Evolutionary conservation across 495 filamentous ascomycete species (phyloP).

Genomic region (Bryoglossum gracile): DNA sequence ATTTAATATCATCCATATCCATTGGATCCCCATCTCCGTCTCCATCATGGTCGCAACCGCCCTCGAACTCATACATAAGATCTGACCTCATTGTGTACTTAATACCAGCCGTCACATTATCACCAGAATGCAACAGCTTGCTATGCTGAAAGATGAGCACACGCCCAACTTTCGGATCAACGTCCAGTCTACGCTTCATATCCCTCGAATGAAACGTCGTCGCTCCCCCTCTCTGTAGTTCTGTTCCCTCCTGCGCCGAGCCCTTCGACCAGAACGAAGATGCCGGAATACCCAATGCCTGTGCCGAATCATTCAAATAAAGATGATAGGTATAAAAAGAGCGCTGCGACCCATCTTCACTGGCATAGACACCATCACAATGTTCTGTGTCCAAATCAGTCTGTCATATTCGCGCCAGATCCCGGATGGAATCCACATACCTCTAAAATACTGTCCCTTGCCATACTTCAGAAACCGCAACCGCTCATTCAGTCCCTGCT

Average conservation of each 20-base stretch:
- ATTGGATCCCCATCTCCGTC: too few species aligned
- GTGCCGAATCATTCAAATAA: conserved; percentile 64
- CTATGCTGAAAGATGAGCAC: conserved; percentile 74
- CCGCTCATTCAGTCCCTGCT: conserved; percentile 59
- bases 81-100: conserved; percentile 77
- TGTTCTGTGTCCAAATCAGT: conserved; percentile 63
- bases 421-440: too few species aligned
- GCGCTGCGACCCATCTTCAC: conserved; percentile 46
- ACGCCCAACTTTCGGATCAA: conserved; percentile 62
- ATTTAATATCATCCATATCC: background rate
- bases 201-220: conserved; percentile 53
- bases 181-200: conserved; percentile 43
- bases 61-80: conserved; percentile 55
- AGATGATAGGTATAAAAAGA: conserved; percentile 76
- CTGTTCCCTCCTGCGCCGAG: conserved; percentile 9
- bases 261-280: conserved; percentile 2
- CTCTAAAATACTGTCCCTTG: conserved; percentile 66
- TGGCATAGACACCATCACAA: conserved; percentile 61
- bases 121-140: conserved; percentile 62
- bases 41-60: conserved; percentile 6
- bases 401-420: too few species aligned
- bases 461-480: conserved; percentile 76
- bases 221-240: conserved; percentile 51
- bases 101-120: conserved; percentile 60
- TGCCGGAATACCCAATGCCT: conserved; percentile 29